Evolutionary conservation across 2,329 filamentous ascomycete genomes (phyloP).

Genomic region (Curvularia sp.): DNA sequence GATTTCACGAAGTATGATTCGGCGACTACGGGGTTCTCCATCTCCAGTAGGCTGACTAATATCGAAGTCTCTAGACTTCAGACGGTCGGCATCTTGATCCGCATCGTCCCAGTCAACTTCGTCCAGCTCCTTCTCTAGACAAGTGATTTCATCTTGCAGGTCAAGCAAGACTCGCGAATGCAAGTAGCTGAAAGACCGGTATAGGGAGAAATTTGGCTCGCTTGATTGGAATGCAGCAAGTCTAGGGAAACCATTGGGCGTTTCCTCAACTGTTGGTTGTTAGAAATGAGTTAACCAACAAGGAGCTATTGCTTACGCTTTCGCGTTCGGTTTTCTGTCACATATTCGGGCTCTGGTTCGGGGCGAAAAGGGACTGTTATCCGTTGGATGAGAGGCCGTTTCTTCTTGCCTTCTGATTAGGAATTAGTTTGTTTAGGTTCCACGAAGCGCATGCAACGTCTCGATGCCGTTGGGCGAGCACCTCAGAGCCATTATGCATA

Average conservation of each 20-base stretch:
- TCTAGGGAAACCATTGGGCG: constrained; percentile 49
- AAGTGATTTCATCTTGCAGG: constrained; percentile 49
- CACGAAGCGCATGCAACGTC: background rate
- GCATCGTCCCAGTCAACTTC: constrained; percentile 42
- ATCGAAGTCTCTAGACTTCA: constrained; percentile 40
- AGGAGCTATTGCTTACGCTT: constrained; percentile 33
- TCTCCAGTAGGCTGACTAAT: constrained; percentile 23
- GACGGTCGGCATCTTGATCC: constrained; percentile 32
- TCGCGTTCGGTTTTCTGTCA: constrained; percentile 45
- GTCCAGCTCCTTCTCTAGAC: constrained; percentile 49
- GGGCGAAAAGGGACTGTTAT: constrained; percentile 42
- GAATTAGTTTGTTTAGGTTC: constrained; percentile 19
- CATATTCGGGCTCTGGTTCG: constrained; percentile 36
- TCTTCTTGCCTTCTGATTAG: constrained; percentile 29
- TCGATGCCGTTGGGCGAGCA: background rate
- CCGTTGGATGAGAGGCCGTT: constrained; percentile 36
- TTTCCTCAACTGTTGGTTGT: constrained; percentile 43
- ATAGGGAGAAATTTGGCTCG: constrained; percentile 51
- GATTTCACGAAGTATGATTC: constrained; percentile 42
- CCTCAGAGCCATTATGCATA: constrained; percentile 3
- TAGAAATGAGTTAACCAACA: constrained; percentile 6
- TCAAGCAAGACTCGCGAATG: constrained; percentile 50
- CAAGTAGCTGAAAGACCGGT: constrained; percentile 50
- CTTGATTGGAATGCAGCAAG: constrained; percentile 51
- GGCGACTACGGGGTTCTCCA: constrained; percentile 29